Percentiles rank a stretch among this genome's conserved stretches.
phyloP scores from a whole-genome alignment of 2,329 filamentous ascomycete genomes.

The Aspergillus sp. region DNA sequence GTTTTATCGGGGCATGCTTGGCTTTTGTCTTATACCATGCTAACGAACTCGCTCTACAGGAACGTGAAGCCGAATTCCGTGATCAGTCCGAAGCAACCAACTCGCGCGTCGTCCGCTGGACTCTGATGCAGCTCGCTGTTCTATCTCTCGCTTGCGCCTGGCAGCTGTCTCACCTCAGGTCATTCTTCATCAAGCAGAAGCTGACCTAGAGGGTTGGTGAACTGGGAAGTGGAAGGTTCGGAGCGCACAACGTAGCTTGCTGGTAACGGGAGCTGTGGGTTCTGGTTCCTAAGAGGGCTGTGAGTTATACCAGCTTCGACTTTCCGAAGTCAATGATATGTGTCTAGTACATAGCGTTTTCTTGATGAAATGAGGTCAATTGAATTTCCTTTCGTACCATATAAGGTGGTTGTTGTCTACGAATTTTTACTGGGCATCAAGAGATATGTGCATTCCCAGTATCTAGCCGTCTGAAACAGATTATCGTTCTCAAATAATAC shows the following conservation, averaged over 20 bases:
- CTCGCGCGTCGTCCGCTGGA: conserved; percentile 89
- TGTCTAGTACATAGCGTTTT: conserved; percentile 16
- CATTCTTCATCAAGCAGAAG: conserved; percentile 99
- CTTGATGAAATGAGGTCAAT: conserved; percentile 12
- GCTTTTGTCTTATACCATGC: neutral
- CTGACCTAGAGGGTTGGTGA: conserved; percentile 68
- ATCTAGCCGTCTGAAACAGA: neutral
- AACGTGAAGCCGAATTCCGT: conserved; percentile 96
- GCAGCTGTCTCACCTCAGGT: conserved; percentile 93
- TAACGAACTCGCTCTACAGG: conserved; percentile 55
- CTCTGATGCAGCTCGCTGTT: conserved; percentile 83
- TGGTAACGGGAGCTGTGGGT: neutral
- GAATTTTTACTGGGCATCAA: neutral
- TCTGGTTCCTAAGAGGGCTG: neutral
- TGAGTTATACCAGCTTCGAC: conserved; percentile 9
- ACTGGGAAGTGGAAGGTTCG: neutral
- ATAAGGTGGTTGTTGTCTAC: neutral
- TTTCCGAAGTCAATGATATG: conserved; percentile 15
- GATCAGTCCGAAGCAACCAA: conserved; percentile 97
- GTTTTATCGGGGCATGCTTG: neutral
- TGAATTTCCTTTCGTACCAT: neutral
- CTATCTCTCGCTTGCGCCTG: conserved; percentile 89
- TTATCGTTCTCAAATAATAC: neutral
- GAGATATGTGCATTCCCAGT: neutral
- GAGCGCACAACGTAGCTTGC: neutral